Evolutionary conservation across 2,329 filamentous ascomycete genomes (phyloP).

Genomic region (Alternaria solani): DNA sequence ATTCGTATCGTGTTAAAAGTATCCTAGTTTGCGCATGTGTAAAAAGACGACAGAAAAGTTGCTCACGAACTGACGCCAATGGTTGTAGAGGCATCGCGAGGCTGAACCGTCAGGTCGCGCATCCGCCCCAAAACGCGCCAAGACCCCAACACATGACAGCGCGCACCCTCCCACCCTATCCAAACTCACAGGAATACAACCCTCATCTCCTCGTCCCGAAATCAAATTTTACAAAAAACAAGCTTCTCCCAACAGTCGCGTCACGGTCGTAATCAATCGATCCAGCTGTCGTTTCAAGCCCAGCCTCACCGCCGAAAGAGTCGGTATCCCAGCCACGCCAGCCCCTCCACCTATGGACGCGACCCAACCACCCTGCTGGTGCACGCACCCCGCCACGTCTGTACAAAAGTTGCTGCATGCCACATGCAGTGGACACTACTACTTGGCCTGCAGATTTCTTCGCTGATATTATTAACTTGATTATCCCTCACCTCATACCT

Average conservation of each 20-base stretch:
- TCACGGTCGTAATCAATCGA: constrained; percentile 6
- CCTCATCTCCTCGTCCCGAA: not conserved
- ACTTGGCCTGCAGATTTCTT: constrained; percentile 26
- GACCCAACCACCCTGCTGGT: constrained; percentile 34
- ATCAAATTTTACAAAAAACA: not conserved
- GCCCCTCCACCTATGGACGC: constrained; percentile 19
- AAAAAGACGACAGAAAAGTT: accelerated
- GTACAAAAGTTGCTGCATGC: constrained; percentile 42
- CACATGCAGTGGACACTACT: constrained; percentile 17
- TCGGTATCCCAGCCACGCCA: constrained; percentile 18
- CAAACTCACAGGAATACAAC: not conserved
- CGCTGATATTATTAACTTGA: constrained; percentile 5
- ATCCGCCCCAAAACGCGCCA: constrained; percentile 10
- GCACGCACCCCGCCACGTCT: constrained; percentile 34
- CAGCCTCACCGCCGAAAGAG: constrained; percentile 20
- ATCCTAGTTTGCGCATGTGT: accelerated
- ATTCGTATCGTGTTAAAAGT: accelerated
- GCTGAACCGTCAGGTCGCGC: not conserved
- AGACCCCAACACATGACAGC: constrained; percentile 19
- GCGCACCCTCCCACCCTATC: constrained; percentile 1
- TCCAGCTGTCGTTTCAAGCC: constrained; percentile 17
- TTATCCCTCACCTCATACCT: not conserved
- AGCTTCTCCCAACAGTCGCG: constrained; percentile 2
- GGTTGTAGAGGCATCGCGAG: not conserved
- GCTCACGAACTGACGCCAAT: not conserved